Evolutionary conservation across 129 eudicot genomes (phyloP).

Genomic region (Logfia minima): DNA sequence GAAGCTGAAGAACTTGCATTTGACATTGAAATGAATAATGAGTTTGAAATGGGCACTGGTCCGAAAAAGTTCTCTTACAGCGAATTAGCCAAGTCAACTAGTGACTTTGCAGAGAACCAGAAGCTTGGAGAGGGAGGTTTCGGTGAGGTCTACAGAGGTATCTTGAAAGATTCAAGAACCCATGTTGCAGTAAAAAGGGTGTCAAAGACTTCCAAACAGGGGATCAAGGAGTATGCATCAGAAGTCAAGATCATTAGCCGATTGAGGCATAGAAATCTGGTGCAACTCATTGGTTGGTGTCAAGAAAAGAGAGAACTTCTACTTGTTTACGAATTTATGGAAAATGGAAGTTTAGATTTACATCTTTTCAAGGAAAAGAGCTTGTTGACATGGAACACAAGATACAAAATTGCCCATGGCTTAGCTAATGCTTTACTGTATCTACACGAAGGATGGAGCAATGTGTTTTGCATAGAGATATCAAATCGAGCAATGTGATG

Average conservation of each 20-base stretch:
- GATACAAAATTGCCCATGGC: constrained; percentile 42
- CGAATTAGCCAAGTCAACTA: no score
- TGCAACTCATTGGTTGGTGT: constrained; percentile 53
- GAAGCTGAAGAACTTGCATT: not conserved
- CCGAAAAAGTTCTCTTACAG: not conserved
- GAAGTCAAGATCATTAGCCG: constrained; percentile 47
- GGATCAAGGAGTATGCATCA: constrained; percentile 37
- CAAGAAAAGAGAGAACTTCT: constrained; percentile 39
- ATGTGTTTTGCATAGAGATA: constrained; percentile 45
- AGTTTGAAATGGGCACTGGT: not conserved
- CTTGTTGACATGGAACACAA: constrained; percentile 33
- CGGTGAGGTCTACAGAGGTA: no score
- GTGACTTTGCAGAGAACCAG: no score
- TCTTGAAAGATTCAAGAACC: no score
- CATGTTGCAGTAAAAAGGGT: no score
- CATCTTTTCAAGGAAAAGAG: constrained; percentile 40
- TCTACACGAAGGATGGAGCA: constrained; percentile 44
- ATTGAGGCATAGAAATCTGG: constrained; percentile 47
- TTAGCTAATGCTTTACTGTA: constrained; percentile 43
- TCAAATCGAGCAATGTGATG: constrained; percentile 39
- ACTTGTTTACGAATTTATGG: constrained; percentile 41
- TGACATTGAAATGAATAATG: constrained; percentile 23
- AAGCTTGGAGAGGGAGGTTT: no score
- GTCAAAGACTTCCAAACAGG: no score
- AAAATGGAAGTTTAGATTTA: constrained; percentile 38